Evolutionary conservation across 768 basidiomycete species (phyloP).

Genomic region (Cystobasidium tubakii): DNA sequence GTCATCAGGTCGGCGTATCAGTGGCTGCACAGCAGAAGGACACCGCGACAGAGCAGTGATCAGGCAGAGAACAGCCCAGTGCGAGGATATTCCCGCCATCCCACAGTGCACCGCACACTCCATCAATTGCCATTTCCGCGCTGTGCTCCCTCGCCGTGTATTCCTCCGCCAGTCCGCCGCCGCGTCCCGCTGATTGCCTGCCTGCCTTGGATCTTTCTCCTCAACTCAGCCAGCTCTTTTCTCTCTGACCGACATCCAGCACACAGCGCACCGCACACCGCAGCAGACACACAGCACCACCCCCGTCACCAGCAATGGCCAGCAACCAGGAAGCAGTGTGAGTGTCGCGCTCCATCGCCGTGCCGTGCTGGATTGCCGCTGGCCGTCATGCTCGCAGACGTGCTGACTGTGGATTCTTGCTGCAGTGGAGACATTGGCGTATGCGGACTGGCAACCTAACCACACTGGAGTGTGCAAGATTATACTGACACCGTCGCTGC

Average conservation of each 20-base stretch:
- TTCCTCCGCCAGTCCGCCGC: not conserved
- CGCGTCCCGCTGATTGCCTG: not conserved
- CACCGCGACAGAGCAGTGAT: not conserved
- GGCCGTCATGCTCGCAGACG: not conserved
- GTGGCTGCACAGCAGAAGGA: not conserved
- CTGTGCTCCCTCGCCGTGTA: not conserved
- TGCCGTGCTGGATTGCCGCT: slow-evolving; percentile 1
- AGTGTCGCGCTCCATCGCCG: not conserved
- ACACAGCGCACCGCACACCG: too few species aligned
- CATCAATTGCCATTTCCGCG: not conserved
- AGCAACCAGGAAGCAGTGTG: slow-evolving; percentile 23
- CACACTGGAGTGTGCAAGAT: too few species aligned
- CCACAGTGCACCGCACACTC: not conserved
- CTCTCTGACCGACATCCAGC: not conserved
- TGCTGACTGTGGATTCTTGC: not conserved
- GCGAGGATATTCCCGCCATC: not conserved
- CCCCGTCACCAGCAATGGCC: not conserved
- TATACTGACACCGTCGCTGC: not conserved
- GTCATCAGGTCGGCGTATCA: not conserved
- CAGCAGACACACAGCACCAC: not conserved
- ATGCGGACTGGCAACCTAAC: slow-evolving; percentile 30
- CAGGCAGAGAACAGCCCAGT: not conserved
- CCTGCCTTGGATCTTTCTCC: not conserved
- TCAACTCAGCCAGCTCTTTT: not conserved
- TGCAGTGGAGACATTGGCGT: slow-evolving; percentile 46